A percentile compares a stretch with the other conserved stretches of the same genome.
These are phyloP conservation scores for Epichloe amarillans DNA, from an alignment of 2,329 filamentous ascomycete genomes.

Conservation along the genomic window DNA sequence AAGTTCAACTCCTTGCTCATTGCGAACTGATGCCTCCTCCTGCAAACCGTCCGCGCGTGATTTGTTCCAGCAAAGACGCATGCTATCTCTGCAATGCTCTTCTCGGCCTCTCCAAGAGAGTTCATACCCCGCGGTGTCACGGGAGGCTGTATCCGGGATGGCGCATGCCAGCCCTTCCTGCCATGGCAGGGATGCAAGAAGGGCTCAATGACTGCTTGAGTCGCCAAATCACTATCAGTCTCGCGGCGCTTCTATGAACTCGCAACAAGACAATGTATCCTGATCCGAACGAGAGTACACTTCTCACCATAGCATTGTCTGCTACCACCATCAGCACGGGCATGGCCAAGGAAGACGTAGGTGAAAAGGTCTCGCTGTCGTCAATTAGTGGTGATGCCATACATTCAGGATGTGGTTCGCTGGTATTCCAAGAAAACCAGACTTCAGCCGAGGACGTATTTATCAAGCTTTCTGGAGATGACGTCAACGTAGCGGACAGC, in stretches of 20 bases:
- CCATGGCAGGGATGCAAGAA: not conserved
- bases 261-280: not conserved
- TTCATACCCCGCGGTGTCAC: constrained; percentile 28
- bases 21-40: not conserved
- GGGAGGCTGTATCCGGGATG: constrained; percentile 25
- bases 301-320: not conserved
- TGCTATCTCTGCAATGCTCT: constrained; percentile 38
- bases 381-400: no score
- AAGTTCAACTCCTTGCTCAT: not conserved
- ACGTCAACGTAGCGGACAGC: not conserved
- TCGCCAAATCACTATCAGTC: not conserved
- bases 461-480: not conserved
- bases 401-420: not conserved
- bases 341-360: not conserved
- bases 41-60: constrained; percentile 21
- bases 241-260: not conserved
- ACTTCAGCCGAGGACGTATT: not conserved
- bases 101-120: constrained; percentile 26
- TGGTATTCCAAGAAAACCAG: not conserved
- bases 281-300: constrained; percentile 1
- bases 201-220: not conserved
- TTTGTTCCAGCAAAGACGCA: constrained; percentile 35
- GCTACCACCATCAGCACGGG: not conserved
- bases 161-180: not conserved
- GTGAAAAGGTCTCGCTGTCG: not conserved